Conservation (phyloP, 2,329 filamentous ascomycete genomes). For the Cercospora sp. region DNA sequence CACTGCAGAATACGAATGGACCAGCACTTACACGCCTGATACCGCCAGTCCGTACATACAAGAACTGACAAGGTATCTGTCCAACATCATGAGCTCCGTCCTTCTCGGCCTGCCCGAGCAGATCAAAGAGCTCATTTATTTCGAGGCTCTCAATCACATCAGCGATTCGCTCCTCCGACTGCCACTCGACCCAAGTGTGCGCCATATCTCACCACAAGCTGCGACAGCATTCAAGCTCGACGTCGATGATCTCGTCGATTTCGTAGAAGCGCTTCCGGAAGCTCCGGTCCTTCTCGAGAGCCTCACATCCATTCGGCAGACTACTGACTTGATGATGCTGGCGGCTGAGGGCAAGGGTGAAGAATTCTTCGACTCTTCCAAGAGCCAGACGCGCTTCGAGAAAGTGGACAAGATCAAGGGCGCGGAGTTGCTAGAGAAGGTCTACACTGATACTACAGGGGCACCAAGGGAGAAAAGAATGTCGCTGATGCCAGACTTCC, state of each 20-base stretch:
- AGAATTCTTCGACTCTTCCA: conserved; percentile 91
- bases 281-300: conserved; percentile 87
- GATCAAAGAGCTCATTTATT: conserved; percentile 97
- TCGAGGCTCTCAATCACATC: conserved; percentile 90
- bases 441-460: conserved; percentile 24
- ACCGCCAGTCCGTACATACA: conserved; percentile 94
- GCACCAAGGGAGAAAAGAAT: conserved; percentile 21
- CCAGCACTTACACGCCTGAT: conserved; percentile 59
- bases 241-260: conserved; percentile 77
- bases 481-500: conserved; percentile 27
- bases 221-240: conserved; percentile 79
- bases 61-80: conserved; percentile 86
- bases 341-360: conserved; percentile 72
- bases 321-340: conserved; percentile 77
- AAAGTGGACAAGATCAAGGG: conserved; percentile 90
- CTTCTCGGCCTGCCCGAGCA: conserved; percentile 88
- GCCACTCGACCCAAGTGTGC: conserved; percentile 75
- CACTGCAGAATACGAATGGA: conserved; percentile 96
- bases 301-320: conserved; percentile 90
- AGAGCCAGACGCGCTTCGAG: conserved; percentile 88
- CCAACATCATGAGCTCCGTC: conserved; percentile 95
- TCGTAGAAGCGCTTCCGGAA: conserved; percentile 76
- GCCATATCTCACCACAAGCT: conserved; percentile 82
- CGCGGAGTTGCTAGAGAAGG: conserved; percentile 86
- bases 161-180: conserved; percentile 61